phyloP scores from a whole-genome alignment of 768 basidiomycete genomes.

The Lepiota brunneoincarnata region DNA sequence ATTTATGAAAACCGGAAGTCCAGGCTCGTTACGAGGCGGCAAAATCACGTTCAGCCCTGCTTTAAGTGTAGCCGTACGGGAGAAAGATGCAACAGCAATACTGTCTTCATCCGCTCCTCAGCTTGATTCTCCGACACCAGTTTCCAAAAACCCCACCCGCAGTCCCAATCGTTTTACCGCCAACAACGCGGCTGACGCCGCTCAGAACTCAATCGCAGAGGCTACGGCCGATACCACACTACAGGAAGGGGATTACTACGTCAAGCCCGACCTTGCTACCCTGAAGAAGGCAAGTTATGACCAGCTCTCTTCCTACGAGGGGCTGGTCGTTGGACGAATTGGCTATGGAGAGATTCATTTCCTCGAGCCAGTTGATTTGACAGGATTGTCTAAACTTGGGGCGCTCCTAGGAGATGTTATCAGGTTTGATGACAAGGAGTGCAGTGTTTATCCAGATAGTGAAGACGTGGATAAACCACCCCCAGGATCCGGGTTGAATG shows the following conservation, averaged over 20 bases:
- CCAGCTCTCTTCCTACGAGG: slow-evolving; percentile 68
- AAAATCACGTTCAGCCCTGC: slow-evolving; percentile 76
- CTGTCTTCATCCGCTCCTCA: slow-evolving; percentile 10
- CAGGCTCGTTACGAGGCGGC: slow-evolving; percentile 38
- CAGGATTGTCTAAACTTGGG: slow-evolving; percentile 73
- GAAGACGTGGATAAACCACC: slow-evolving; percentile 84
- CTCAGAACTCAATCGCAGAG: slow-evolving; percentile 16
- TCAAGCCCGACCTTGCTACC: slow-evolving; percentile 71
- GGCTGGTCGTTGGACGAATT: slow-evolving; percentile 85
- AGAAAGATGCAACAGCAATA: slow-evolving; percentile 57
- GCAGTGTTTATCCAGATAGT: slow-evolving; percentile 90
- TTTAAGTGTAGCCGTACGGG: slow-evolving; percentile 70
- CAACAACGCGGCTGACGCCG: slow-evolving; percentile 41
- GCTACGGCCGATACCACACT: slow-evolving; percentile 37
- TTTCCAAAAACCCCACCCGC: slow-evolving; percentile 28
- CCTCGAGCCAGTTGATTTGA: slow-evolving; percentile 81
- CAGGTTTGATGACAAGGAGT: slow-evolving; percentile 88
- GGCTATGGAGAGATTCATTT: slow-evolving; percentile 90
- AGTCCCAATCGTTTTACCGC: slow-evolving; percentile 31
- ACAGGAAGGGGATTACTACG: slow-evolving; percentile 90
- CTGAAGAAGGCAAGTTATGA: slow-evolving; percentile 72
- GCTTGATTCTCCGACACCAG: slow-evolving; percentile 8
- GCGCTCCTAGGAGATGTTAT: slow-evolving; percentile 86
- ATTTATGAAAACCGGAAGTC: slow-evolving; percentile 50
- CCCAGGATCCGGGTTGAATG: slow-evolving; percentile 85